Evolutionary conservation across 2,329 filamentous ascomycete genomes (phyloP), one percentile per base, ranked within the genome.

Genomic region (Pseudogymnoascus pannorum): DNA sequence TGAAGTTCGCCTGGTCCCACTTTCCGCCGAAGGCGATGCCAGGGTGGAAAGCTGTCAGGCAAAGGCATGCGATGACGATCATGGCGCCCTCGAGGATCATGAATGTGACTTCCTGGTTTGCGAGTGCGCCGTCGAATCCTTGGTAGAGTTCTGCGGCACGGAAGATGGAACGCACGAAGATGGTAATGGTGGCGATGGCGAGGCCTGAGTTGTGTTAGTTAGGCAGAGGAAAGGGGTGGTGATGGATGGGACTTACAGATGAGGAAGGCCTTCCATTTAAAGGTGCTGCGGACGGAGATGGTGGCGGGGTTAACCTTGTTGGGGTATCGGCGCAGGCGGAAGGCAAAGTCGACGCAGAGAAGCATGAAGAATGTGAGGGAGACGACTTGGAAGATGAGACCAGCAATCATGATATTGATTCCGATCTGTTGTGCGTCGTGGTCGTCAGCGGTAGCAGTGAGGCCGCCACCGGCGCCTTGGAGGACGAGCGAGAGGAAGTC

Each of bases 401-500:
- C 83, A 1, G 81, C 77, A 58, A 85, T 79, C 74, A 85, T 84
- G 64, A 86, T 76, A 65, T 81, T 72, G 59, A 80, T 78, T 9
- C 82, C 82, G 1, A 75, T 69, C 24, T 80, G 72, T 6, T 42
- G 59, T 4, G 7, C 67, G 26, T 18, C 18, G 6, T 58, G 20
- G 16, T 33, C 54, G n/a, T 60, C n/a, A 35, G 58, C 58, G n/a
- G 59, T 61, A 7, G 63, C 60, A 8, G 83, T 82, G 62, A 86
- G 73, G 20, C 75, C 78, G 29, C 83, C 83, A 59, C 83, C 83
- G 63, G 79, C 77, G 65, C 80, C 83, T 75, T 86, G 83, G 48
- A 86, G 75, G 57, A 84, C 70, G 60, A 86, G 78, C 65, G 81
- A 84, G 58, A 80, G 79, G 20, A 85, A 72, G 70, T 86, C 83